phyloP scores from a whole-genome alignment of 345 rosid genomes.

The Sisymbrium altissimum region DNA sequence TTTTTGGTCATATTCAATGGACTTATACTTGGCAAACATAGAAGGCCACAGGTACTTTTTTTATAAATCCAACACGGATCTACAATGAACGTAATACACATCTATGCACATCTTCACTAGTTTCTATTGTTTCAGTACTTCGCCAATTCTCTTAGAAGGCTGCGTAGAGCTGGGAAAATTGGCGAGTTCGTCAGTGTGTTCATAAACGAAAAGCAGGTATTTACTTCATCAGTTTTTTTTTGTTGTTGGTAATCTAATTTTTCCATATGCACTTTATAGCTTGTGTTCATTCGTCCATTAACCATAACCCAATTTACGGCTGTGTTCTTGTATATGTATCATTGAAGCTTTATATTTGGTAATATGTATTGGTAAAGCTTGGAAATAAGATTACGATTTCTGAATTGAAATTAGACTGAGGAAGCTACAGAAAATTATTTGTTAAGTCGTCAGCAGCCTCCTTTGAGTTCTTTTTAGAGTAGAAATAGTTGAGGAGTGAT shows the following conservation, averaged over 20 bases:
- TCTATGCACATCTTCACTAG: conserved; percentile 1
- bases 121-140: conserved; percentile 48
- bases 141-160: conserved; percentile 62
- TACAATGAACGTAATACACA: not conserved
- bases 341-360: not conserved
- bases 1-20: conserved; percentile 82
- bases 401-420: not conserved
- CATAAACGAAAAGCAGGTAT: conserved; percentile 94
- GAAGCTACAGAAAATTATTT: not conserved
- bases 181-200: conserved; percentile 91
- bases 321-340: not conserved
- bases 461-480: no score
- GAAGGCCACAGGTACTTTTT: conserved; percentile 89
- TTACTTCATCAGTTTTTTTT: conserved; percentile 4
- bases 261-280: not conserved
- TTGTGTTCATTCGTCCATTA: not conserved
- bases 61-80: conserved; percentile 2
- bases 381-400: not conserved
- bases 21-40: conserved; percentile 89
- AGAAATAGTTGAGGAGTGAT: no score
- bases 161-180: conserved; percentile 87
- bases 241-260: not conserved
- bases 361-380: not conserved
- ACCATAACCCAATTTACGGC: not conserved
- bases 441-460: not conserved